Evolutionary conservation across 1,139 yeast genomes (phyloP).

Genomic region (Zygosaccharomyces sapae): DNA sequence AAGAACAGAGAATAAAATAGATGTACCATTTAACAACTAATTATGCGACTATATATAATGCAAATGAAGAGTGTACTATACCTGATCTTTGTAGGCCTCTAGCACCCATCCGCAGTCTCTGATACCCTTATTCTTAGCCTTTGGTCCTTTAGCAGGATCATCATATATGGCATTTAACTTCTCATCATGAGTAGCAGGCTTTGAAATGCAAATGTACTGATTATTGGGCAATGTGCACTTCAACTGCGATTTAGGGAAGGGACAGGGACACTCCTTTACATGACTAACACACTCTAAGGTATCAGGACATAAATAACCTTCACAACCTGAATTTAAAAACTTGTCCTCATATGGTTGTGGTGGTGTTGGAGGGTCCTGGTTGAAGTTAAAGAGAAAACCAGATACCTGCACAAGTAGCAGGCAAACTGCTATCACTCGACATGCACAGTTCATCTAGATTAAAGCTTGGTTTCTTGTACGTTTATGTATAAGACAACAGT

Average conservation of each 20-base stretch:
- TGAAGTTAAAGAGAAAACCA: conserved; percentile 19
- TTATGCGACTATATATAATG: neutral
- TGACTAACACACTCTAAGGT: conserved; percentile 70
- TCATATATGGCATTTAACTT: conserved; percentile 42
- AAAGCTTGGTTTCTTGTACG: neutral
- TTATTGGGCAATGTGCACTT: conserved; percentile 72
- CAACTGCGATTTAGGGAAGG: conserved; percentile 76
- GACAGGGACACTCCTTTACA: conserved; percentile 82
- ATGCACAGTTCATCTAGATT: neutral
- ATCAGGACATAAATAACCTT: conserved; percentile 74
- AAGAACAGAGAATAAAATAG: conserved; percentile 61
- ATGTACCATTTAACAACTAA: neutral
- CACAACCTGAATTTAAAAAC: conserved; percentile 47
- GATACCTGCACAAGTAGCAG: conserved; percentile 4
- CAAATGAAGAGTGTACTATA: conserved; percentile 19
- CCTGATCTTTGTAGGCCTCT: conserved; percentile 47
- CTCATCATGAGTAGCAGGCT: conserved; percentile 53
- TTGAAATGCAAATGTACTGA: conserved; percentile 73
- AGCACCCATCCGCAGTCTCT: conserved; percentile 79
- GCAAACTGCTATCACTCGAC: neutral
- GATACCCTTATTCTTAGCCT: conserved; percentile 49
- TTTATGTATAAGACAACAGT: neutral
- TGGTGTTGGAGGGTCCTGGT: conserved; percentile 39
- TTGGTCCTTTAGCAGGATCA: conserved; percentile 48
- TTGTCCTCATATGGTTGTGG: conserved; percentile 39